phyloP scores from a whole-genome alignment of 2,329 filamentous ascomycete genomes.

The Xylariaceae sp. region DNA sequence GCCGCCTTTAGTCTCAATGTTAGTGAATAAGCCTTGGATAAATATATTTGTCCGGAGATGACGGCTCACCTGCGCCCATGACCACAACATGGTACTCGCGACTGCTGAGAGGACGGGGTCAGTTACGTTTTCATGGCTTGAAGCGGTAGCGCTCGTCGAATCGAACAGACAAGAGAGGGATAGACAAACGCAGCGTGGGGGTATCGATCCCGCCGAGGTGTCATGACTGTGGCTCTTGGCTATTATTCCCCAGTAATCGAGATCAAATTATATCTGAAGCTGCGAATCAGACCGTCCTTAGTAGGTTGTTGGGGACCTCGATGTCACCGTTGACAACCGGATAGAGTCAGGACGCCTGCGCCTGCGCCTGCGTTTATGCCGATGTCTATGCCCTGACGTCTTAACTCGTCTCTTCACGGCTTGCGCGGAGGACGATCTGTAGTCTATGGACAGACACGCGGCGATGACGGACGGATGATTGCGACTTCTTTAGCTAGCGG shows the following conservation, averaged over 20 bases:
- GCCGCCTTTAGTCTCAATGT: slow-evolving; percentile 52
- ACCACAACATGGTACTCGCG: slow-evolving; percentile 80
- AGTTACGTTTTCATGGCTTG: slow-evolving; percentile 20
- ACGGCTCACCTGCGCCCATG: slow-evolving; percentile 63
- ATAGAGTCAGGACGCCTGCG: slow-evolving; percentile 12
- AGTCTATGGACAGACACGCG: neutral
- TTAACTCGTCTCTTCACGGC: neutral
- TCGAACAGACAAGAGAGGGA: slow-evolving; percentile 11
- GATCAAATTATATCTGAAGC: slow-evolving; percentile 9
- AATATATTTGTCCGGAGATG: neutral
- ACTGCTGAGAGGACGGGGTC: slow-evolving; percentile 37
- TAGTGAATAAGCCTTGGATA: slow-evolving; percentile 9
- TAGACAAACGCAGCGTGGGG: slow-evolving; percentile 32
- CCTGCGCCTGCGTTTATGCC: slow-evolving; percentile 7
- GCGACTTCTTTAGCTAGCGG: neutral
- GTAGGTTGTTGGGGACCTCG: slow-evolving; percentile 8
- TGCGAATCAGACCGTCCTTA: slow-evolving; percentile 14
- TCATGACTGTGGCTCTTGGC: slow-evolving; percentile 23
- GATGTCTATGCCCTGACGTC: neutral
- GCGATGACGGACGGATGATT: neutral
- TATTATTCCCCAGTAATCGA: slow-evolving; percentile 14
- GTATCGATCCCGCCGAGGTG: slow-evolving; percentile 27
- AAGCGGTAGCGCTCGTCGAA: neutral
- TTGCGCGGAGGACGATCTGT: neutral
- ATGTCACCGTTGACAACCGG: neutral